A percentile compares a stretch with the other conserved stretches of the same genome.
These are phyloP conservation scores for Rhodotorula sp. DNA, from an alignment of 1,284 basidiomycete species.

Conservation along the genomic window DNA sequence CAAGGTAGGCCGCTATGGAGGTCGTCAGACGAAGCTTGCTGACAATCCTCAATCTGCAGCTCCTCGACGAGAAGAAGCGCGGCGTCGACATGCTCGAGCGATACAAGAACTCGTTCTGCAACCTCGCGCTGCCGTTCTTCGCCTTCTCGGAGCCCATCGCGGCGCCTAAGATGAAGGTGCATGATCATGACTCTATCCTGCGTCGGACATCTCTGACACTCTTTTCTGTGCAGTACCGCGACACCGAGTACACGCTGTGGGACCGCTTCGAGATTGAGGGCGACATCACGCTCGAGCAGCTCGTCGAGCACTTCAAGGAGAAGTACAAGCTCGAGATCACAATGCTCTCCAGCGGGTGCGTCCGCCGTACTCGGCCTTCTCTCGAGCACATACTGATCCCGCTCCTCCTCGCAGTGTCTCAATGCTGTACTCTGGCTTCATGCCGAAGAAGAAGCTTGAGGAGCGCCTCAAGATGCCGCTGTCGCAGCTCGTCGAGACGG, in stretches of 20 bases:
- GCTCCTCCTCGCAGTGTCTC: slow-evolving; percentile 71
- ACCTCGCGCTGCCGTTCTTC: slow-evolving; percentile 97
- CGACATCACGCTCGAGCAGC: slow-evolving; percentile 83
- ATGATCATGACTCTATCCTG: slow-evolving; percentile 8
- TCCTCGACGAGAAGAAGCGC: slow-evolving; percentile 64
- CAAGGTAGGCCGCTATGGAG: slow-evolving; percentile 61
- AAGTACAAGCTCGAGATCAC: slow-evolving; percentile 4
- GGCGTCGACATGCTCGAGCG: slow-evolving; percentile 87
- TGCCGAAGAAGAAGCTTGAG: slow-evolving; percentile 85
- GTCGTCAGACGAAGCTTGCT: not conserved
- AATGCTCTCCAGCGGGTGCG: slow-evolving; percentile 6
- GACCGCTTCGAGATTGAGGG: slow-evolving; percentile 86
- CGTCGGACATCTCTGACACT: too few relatives aligned
- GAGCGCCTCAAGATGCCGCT: slow-evolving; percentile 85
- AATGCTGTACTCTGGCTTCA: slow-evolving; percentile 95
- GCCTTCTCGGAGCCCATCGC: slow-evolving; percentile 98
- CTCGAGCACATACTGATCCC: not conserved
- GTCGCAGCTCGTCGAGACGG: slow-evolving; percentile 83
- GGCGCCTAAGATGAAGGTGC: slow-evolving; percentile 74
- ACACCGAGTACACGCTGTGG: slow-evolving; percentile 96
- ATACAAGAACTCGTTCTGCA: slow-evolving; percentile 99
- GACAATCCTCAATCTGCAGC: slow-evolving; percentile 52
- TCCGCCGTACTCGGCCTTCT: not conserved
- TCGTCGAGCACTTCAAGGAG: slow-evolving; percentile 77
- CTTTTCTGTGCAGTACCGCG: slow-evolving; percentile 58